Percentiles rank a stretch among this genome's conserved stretches.
Conservation (phyloP, 2,329 filamentous ascomycete species). For the Ophiostoma himal-ulmi region DNA sequence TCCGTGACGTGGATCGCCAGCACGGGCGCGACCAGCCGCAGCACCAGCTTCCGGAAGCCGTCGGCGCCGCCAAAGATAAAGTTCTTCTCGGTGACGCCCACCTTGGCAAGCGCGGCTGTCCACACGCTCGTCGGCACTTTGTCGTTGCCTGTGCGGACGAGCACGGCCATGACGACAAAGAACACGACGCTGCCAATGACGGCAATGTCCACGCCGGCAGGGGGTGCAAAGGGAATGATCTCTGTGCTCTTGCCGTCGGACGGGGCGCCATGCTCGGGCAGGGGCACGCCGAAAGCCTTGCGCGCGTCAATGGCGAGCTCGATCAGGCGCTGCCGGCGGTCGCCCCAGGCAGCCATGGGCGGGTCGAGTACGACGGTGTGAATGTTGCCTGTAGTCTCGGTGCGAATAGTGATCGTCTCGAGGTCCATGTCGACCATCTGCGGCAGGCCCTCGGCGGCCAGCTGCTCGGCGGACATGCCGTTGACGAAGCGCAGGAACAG, state of each 20-base stretch:
- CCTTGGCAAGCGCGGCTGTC: constrained; percentile 24
- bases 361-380: constrained; percentile 60
- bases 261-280: constrained; percentile 34
- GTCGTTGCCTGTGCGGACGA: constrained; percentile 45
- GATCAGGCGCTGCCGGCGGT: constrained; percentile 65
- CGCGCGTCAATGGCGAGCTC: constrained; percentile 60
- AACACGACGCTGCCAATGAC: constrained; percentile 50
- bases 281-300: constrained; percentile 53
- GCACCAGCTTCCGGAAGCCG: constrained; percentile 55
- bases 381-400: constrained; percentile 41
- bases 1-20: constrained; percentile 62
- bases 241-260: constrained; percentile 34
- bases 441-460: constrained; percentile 36
- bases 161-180: constrained; percentile 48
- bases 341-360: constrained; percentile 60
- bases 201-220: constrained; percentile 40
- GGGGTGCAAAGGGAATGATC: constrained; percentile 35
- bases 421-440: constrained; percentile 61
- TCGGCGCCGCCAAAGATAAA: constrained; percentile 32
- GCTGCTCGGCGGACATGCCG: constrained; percentile 42
- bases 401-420: constrained; percentile 54
- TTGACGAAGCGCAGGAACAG: constrained; percentile 73
- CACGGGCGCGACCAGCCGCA: constrained; percentile 53
- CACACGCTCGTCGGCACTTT: constrained; percentile 47
- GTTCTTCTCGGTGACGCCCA: constrained; percentile 7